Base-by-base conservation (phyloP, 306 rosid species). In the Quillaja saponaria region DNA sequence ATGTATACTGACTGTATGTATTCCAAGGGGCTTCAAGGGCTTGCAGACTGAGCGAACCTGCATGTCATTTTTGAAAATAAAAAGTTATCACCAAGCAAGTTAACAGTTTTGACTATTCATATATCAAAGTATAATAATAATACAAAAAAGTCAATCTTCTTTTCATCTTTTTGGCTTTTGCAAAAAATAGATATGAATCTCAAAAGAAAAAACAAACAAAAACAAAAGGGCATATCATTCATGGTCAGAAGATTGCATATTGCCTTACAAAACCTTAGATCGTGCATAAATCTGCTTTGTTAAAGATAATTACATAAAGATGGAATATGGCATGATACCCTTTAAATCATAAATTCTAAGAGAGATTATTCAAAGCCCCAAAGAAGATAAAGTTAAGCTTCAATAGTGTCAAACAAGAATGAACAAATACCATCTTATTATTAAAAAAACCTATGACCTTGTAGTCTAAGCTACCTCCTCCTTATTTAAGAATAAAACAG, bases 1-100 rank as follows among this genome's bases (percentile, higher is more conserved):
- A 65, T 92, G 99, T 72, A 92, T 74, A 74, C 96, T 86, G 68
- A 92, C 95, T 51, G 96, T 78, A 78, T 92, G 99, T 84, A 89
- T 79, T 69, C 99, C 99, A 49, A 82, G 71, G 63, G 82, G 85
- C 78, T 89, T 92, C 78, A 92, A 80, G 34, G 95, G 83, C 82
- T 84, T 92, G 83, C 98, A 92, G 68, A 92, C 80, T 33, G 78
- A 47, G 50, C 95, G 92, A 58, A 88, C 82, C 97, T 90, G 74
- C 25, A 14, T 55, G 62, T 25, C 13, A 69, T 65, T 35, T 56
- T 58, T 34, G 48, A 75, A 70, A 49, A 49, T 10, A 20, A n/a
- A 42, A 21, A 51, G 65, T 54, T 51, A 77, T 49, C 28, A 54
- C 25, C 40, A 47, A 58, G 49, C 41, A 31, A 60, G 49, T 47